Evolutionary conservation across 2,329 filamentous ascomycete species (phyloP), one percentile per base, ranked within the genome.

Genomic region (Pseudocercospora eumusae): DNA sequence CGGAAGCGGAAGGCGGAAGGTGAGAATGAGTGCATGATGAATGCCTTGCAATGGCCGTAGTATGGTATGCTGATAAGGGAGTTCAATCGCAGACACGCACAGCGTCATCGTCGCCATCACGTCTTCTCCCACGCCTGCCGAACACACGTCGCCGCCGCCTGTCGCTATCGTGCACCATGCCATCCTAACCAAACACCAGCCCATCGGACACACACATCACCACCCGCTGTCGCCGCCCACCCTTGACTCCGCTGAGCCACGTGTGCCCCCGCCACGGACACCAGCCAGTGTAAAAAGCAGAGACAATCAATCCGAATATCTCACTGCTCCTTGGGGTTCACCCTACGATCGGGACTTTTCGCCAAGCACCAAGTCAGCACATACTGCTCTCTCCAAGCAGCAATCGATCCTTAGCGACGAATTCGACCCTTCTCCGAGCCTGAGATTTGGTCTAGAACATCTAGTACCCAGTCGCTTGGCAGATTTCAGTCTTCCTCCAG

Each of bases 261-360:
- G 64, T 55, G 57, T 66, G n/a, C 64, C 66, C 18, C 66, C 66
- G n/a, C 71, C 71, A 20, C 64, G 68, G n/a, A 73, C 71, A 23
- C 71, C 71, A 21, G 70, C 66, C 7, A 72, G 67, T 59, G 56
- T 64, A 5, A 60, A 64, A 42, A 70, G 69, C 59, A 68, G 63
- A 60, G 72, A 74, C 53, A 67, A 69, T 57, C 66, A 66, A 45
- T 74, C 73, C 2, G 71, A 73, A 18, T 75, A 75, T 66, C 74
- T 85, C 72, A 95, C 91, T 52, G 89, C 92, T 54, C 93, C 89
- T 75, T 96, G 93, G 92, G 93, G 93, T 60, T 96, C 92, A 58
- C 93, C 93, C 21, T 96, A 96, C 78, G 60, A 59, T 31, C 58
- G 58, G 33, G 88, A 90, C 59, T 83, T 83, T 64, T 84, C 88